Evolutionary conservation across 805 yeast genomes (phyloP).

Genomic region (Starmerella stigmatis): DNA sequence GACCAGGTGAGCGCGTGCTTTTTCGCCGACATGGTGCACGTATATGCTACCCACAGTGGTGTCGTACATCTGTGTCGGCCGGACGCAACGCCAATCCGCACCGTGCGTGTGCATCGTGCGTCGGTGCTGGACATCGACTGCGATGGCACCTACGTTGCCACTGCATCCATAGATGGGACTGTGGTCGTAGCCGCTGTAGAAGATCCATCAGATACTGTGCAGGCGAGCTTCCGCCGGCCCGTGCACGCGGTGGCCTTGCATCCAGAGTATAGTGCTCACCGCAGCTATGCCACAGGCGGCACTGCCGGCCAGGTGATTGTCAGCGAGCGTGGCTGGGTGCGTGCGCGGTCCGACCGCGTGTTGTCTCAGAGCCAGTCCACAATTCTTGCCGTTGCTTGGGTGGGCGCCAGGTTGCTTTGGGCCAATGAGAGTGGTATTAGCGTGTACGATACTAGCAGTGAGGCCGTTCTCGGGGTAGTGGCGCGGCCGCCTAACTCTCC

Average conservation of each 20-base stretch:
- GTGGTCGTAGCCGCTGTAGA: conserved; percentile 65
- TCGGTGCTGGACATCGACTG: conserved; percentile 58
- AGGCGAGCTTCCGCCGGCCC: conserved; percentile 78
- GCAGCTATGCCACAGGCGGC: conserved; percentile 76
- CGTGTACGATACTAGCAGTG: conserved; percentile 48
- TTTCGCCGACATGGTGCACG: conserved; percentile 49
- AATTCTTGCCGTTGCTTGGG: conserved; percentile 52
- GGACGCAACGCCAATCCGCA: conserved; percentile 50
- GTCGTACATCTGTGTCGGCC: conserved; percentile 56
- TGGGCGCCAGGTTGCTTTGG: conserved; percentile 63
- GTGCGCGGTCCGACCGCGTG: conserved; percentile 59
- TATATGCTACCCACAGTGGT: conserved; percentile 88
- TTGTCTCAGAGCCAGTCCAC: conserved; percentile 39
- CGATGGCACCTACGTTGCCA: conserved; percentile 66
- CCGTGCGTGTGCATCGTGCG: conserved; percentile 76
- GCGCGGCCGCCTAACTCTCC: conserved; percentile 46
- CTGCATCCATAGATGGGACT: conserved; percentile 91
- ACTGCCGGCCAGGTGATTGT: conserved; percentile 71
- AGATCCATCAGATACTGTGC: conserved; percentile 54
- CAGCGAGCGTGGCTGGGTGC: conserved; percentile 79
- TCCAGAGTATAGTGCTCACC: conserved; percentile 49
- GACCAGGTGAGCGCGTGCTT: conserved; percentile 71
- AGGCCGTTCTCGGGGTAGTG: conserved; percentile 41
- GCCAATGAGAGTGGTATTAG: conserved; percentile 73
- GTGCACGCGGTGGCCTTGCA: conserved; percentile 78